Conservation (phyloP, 2,329 filamentous ascomycete species). For the Fusarium tjaetaba region DNA sequence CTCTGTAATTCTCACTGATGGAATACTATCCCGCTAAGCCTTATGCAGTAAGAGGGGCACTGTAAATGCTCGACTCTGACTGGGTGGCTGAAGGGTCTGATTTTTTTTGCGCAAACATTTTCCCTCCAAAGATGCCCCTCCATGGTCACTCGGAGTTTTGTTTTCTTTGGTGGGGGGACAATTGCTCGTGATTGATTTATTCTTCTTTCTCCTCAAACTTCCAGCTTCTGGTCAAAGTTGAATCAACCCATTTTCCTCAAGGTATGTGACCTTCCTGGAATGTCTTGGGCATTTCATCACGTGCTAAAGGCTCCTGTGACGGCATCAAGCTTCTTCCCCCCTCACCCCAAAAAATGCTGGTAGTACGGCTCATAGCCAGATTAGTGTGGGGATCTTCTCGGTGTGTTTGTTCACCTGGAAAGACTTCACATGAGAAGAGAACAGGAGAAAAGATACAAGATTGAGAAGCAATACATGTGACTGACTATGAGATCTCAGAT, state of each 20-base stretch:
- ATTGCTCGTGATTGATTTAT: conserved; percentile 18
- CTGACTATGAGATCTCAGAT: conserved; percentile 23
- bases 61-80: conserved; percentile 17
- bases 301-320: conserved; percentile 14
- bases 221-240: conserved; percentile 22
- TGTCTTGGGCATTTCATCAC: conserved; percentile 15
- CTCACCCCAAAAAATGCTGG: conserved; percentile 11
- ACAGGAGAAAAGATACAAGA: neutral
- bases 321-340: conserved; percentile 3
- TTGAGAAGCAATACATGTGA: conserved; percentile 15
- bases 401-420: conserved; percentile 21
- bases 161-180: conserved; percentile 34
- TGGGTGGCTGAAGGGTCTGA: conserved; percentile 38
- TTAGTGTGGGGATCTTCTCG: conserved; percentile 37
- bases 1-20: neutral
- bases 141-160: conserved; percentile 30
- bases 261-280: conserved; percentile 19
- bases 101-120: conserved; percentile 37
- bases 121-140: conserved; percentile 39
- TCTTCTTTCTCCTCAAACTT: conserved; percentile 27
- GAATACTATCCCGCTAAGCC: conserved; percentile 39
- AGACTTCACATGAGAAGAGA: neutral
- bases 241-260: conserved; percentile 11
- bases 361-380: conserved; percentile 25
- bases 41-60: conserved; percentile 48